Percentiles rank a stretch among this genome's conserved stretches.
Conservation (phyloP, 371 early-diverging fungal genomes). For the Mucor velutinosus region DNA sequence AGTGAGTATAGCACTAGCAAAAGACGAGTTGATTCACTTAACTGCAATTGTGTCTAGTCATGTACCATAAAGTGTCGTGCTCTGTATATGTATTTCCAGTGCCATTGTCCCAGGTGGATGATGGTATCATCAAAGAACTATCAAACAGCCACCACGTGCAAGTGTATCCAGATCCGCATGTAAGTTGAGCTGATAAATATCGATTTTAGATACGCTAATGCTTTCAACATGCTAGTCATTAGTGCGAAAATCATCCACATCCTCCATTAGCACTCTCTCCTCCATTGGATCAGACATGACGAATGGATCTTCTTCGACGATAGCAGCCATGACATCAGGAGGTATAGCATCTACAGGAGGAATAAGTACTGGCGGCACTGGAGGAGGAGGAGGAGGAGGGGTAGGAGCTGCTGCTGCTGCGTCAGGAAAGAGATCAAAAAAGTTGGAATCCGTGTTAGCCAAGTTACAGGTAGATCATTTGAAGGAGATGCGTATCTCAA, state of each 20-base stretch:
- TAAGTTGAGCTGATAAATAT: background rate
- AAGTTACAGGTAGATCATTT: slow-evolving; percentile 36
- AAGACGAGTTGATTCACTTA: background rate
- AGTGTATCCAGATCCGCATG: slow-evolving; percentile 13
- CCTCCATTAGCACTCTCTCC: slow-evolving; percentile 9
- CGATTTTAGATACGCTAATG: background rate
- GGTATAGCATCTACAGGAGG: background rate
- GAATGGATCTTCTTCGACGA: slow-evolving; percentile 1
- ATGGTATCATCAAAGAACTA: slow-evolving; percentile 28
- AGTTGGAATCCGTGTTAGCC: slow-evolving; percentile 29
- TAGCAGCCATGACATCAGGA: background rate
- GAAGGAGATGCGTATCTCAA: background rate
- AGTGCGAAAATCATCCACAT: slow-evolving; percentile 12
- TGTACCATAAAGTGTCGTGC: slow-evolving; percentile 74
- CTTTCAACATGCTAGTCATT: background rate
- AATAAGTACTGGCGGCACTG: background rate
- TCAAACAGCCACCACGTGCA: background rate
- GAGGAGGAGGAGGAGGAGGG: background rate
- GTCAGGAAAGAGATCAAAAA: slow-evolving; percentile 14
- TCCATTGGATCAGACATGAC: slow-evolving; percentile 1
- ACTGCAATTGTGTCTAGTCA: slow-evolving; percentile 36
- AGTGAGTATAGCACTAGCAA: slow-evolving; percentile 11
- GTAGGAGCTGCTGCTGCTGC: background rate
- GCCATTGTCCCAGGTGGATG: slow-evolving; percentile 45
- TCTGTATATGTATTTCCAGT: slow-evolving; percentile 49